Percentiles rank a stretch among this genome's conserved stretches.
Evolutionary conservation across 495 filamentous ascomycete genomes (phyloP).

Genomic region (Neurospora sp.): DNA sequence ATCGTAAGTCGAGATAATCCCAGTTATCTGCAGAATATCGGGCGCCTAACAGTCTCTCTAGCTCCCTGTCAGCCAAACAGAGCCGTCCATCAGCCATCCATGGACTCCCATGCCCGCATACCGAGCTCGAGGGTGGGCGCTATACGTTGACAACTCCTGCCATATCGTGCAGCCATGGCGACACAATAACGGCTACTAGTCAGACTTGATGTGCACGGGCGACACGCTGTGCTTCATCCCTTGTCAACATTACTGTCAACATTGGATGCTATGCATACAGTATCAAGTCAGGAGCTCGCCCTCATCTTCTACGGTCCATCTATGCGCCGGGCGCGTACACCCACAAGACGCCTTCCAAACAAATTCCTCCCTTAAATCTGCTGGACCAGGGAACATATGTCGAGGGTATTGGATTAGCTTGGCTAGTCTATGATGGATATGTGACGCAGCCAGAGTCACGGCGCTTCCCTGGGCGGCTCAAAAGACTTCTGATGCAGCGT

Average conservation of each 20-base stretch:
- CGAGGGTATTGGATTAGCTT: not conserved
- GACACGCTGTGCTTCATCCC: not conserved
- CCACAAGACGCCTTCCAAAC: not conserved
- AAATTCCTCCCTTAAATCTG: not conserved
- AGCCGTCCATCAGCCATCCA: not conserved
- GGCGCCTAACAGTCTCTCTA: not conserved
- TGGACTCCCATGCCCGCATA: not conserved
- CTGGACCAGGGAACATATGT: not conserved
- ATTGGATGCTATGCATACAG: not conserved
- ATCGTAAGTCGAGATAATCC: not conserved
- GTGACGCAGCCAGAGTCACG: conserved; percentile 3
- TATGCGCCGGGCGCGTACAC: not conserved
- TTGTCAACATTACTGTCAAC: not conserved
- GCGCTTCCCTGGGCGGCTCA: not conserved
- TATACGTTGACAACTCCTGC: not conserved
- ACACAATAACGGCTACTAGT: not conserved
- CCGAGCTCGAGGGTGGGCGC: not conserved
- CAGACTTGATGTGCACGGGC: not conserved
- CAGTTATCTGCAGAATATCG: not conserved
- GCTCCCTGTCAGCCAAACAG: not conserved
- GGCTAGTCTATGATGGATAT: not conserved
- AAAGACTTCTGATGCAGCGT: not conserved
- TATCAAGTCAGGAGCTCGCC: not conserved
- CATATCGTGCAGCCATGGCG: not conserved
- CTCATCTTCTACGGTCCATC: not conserved